Conservation (phyloP, 345 rosid genomes). For the Euphorbia pulcherrima region DNA sequence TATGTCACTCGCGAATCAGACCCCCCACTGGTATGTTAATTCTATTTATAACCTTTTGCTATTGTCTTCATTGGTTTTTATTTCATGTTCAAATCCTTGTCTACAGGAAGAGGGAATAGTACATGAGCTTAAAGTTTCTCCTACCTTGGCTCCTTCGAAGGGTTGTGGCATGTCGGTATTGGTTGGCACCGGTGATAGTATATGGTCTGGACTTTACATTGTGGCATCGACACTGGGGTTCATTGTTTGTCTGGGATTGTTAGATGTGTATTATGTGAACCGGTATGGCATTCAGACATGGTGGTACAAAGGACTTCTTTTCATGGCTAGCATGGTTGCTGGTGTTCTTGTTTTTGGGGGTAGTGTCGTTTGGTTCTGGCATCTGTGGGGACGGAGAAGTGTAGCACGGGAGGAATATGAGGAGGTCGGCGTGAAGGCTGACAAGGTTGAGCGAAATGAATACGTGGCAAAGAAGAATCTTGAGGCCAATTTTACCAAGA, state of each 20-base stretch:
- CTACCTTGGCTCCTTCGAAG: constrained; percentile 30
- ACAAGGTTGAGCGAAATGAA: constrained; percentile 8
- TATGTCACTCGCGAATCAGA: constrained; percentile 70
- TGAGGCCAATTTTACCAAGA: constrained; percentile 21
- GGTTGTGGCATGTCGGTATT: constrained; percentile 59
- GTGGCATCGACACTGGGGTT: constrained; percentile 56
- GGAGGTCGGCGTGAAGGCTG: constrained; percentile 9
- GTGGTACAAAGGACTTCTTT: constrained; percentile 87
- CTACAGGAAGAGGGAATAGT: constrained; percentile 73
- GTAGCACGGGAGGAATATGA: constrained; percentile 19
- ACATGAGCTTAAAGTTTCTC: constrained; percentile 24
- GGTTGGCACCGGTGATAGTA: constrained; percentile 70
- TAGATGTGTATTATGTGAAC: constrained; percentile 54
- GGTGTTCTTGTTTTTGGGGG: constrained; percentile 69
- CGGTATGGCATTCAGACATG: constrained; percentile 47
- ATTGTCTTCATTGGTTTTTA: constrained; percentile 5
- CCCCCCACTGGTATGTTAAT: constrained; percentile 57
- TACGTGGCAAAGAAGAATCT: constrained; percentile 14
- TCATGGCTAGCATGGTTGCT: constrained; percentile 58
- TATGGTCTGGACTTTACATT: constrained; percentile 73
- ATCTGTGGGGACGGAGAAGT: constrained; percentile 47
- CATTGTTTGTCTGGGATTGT: constrained; percentile 34
- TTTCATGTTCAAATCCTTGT: constrained; percentile 1
- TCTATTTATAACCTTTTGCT: background rate
- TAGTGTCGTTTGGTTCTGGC: constrained; percentile 62